Evolutionary conservation across 257 asterid species (phyloP).

Genomic region (Rubia yunnanensis): DNA sequence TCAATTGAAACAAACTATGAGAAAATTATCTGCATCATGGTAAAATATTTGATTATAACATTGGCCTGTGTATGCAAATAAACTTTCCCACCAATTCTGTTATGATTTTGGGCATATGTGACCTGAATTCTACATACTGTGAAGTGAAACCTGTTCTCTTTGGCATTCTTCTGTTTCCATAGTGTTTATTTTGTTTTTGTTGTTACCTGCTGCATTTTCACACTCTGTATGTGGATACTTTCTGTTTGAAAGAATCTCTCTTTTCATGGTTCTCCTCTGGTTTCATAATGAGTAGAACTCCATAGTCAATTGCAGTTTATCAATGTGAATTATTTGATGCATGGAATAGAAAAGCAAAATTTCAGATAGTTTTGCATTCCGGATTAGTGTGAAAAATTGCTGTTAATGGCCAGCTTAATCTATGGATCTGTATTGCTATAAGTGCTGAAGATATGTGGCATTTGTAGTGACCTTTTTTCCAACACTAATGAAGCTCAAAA

Average conservation of each 20-base stretch:
- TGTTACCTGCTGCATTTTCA: not conserved
- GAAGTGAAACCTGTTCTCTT: not conserved
- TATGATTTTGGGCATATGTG: not conserved
- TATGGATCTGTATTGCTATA: not conserved
- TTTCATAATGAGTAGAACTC: not conserved
- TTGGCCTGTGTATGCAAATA: not conserved
- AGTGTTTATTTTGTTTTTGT: not conserved
- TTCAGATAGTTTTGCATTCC: not conserved
- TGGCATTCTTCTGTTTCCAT: no score
- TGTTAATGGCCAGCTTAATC: not conserved
- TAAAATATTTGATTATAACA: not conserved
- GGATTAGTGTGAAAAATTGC: not conserved
- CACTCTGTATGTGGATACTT: not conserved
- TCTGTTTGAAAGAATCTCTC: not conserved
- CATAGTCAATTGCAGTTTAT: not conserved
- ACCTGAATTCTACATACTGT: not conserved
- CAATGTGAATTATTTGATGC: not conserved
- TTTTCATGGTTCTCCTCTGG: not conserved
- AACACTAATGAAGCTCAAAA: not conserved
- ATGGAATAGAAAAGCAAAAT: not conserved
- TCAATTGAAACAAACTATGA: not conserved
- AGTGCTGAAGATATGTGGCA: not conserved
- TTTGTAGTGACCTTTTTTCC: not conserved
- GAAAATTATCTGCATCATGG: not conserved
- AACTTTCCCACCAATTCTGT: not conserved